Evolutionary conservation across 2,329 filamentous ascomycete genomes (phyloP).

Genomic region (Aspergillus sp.): DNA sequence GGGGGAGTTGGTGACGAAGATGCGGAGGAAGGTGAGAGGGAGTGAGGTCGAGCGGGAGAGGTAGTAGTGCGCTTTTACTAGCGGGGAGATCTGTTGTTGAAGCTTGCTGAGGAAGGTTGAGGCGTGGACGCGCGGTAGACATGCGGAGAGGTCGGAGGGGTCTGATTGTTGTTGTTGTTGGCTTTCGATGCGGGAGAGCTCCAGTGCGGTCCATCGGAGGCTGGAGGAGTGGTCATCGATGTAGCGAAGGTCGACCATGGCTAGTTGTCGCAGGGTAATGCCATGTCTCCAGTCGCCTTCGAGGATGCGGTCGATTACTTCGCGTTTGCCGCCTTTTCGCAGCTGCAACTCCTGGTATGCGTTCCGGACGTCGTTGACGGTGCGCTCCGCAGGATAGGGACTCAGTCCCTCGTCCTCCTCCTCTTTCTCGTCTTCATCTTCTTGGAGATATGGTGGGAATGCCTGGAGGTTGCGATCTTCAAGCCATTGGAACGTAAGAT

Average conservation of each 20-base stretch:
- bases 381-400: constrained; percentile 68
- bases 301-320: constrained; percentile 58
- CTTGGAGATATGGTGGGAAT: constrained; percentile 61
- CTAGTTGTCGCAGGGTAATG: constrained; percentile 57
- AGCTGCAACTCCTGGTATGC: constrained; percentile 64
- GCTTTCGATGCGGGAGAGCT: constrained; percentile 40
- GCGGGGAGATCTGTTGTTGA: constrained; percentile 71
- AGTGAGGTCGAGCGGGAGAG: constrained; percentile 67
- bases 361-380: constrained; percentile 66
- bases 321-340: constrained; percentile 54
- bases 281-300: constrained; percentile 61
- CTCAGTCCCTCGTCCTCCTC: constrained; percentile 58
- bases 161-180: constrained; percentile 5
- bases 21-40: constrained; percentile 71
- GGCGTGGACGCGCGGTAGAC: constrained; percentile 72
- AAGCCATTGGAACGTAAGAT: constrained; percentile 76
- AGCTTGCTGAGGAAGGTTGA: constrained; percentile 77
- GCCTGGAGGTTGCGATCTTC: constrained; percentile 63
- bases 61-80: constrained; percentile 82
- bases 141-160: constrained; percentile 37
- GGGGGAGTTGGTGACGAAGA: constrained; percentile 78
- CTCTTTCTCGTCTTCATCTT: constrained; percentile 48
- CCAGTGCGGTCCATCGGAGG: constrained; percentile 57
- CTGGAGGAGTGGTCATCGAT: constrained; percentile 56
- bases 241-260: constrained; percentile 57